Base-by-base conservation (phyloP, 2,329 filamentous ascomycete species). In the Cyphellophora attinorum region DNA sequence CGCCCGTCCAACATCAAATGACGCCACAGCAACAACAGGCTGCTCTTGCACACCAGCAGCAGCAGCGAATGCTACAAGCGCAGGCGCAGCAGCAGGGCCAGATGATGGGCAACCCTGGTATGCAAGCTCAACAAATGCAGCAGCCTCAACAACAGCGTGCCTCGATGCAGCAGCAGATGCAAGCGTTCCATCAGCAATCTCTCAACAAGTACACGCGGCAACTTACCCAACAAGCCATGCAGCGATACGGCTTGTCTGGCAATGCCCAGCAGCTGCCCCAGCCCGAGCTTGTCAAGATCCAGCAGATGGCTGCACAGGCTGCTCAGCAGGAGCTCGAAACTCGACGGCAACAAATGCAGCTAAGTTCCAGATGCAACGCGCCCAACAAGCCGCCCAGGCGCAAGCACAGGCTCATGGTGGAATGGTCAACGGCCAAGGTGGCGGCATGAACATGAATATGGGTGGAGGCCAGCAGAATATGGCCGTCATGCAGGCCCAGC, bases 401-500 rank as follows among this genome's bases (percentile, higher is more conserved):
- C 34, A 31, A 19, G 35, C 38, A 19, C 37, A 40, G 29, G 15
- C 43, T n/a, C 25, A 34, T 10, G 31, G 29, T 11, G 41, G 43
- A 27, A 27, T 46, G 14, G 39, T 40, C 17, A 42, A 44, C 14
- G 39, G 41, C 3, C 34, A 40, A 17, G 34, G 17, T 28, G 38
- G 38, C 33, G 35, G 35, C 13, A 42, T 46, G 38, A 37, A 37
- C n/a, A 40, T 43, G 34, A 38, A 40, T 17, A 42, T n/a, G n/a
- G n/a, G n/a, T n/a, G n/a, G n/a, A n/a, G n/a, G n/a, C n/a, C n/a
- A 38, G 14, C 37, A 38, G 6, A 48, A 45, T 32, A 46, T 49
- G 44, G 44, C 43, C 5, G 33, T 32, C 13, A 31, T 31, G 31
- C 31, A 32, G 8, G 37, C 37, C 17, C 36, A 47, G 12, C 41